Conservation (phyloP, 2,329 filamentous ascomycete species). For the Lecanicillium sp. region DNA sequence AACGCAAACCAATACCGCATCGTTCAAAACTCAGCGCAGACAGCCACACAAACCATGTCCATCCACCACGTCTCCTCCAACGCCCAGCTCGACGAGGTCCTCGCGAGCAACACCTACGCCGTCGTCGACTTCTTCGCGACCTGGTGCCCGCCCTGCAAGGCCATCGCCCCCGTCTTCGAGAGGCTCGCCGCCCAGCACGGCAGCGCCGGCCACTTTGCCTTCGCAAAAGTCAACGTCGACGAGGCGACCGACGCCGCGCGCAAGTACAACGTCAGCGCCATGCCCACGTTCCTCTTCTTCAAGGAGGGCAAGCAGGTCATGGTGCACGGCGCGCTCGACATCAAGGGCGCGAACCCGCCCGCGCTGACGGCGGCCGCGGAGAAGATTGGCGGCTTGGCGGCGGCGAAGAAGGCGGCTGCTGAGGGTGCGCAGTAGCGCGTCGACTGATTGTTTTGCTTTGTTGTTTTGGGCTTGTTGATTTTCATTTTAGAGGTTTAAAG, state of each 20-base stretch:
- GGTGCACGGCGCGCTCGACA: slow-evolving; percentile 26
- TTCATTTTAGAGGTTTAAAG: no score
- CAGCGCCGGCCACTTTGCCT: slow-evolving; percentile 52
- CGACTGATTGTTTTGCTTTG: neutral
- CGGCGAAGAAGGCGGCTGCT: slow-evolving; percentile 25
- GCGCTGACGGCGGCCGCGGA: slow-evolving; percentile 29
- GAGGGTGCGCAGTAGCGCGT: neutral
- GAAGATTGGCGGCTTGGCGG: slow-evolving; percentile 32
- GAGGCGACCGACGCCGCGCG: slow-evolving; percentile 66
- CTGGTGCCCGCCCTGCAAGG: slow-evolving; percentile 46
- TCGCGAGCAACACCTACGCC: slow-evolving; percentile 35
- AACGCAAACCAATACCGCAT: no score
- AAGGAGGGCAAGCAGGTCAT: slow-evolving; percentile 54
- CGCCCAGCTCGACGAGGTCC: slow-evolving; percentile 31
- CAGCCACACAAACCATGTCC: slow-evolving; percentile 17
- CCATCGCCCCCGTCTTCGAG: slow-evolving; percentile 40
- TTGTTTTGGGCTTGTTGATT: no score
- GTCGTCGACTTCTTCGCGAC: slow-evolving; percentile 45
- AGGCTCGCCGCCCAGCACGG: slow-evolving; percentile 24
- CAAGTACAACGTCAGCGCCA: slow-evolving; percentile 75
- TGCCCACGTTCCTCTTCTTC: slow-evolving; percentile 91
- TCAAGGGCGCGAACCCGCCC: slow-evolving; percentile 30
- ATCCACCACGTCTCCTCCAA: slow-evolving; percentile 26
- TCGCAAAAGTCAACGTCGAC: slow-evolving; percentile 91
- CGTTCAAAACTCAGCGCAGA: no score